Evolutionary conservation across 805 yeast genomes (phyloP), one percentile per base, ranked within the genome.

Genomic region (Tanozyma kutaoensis): DNA sequence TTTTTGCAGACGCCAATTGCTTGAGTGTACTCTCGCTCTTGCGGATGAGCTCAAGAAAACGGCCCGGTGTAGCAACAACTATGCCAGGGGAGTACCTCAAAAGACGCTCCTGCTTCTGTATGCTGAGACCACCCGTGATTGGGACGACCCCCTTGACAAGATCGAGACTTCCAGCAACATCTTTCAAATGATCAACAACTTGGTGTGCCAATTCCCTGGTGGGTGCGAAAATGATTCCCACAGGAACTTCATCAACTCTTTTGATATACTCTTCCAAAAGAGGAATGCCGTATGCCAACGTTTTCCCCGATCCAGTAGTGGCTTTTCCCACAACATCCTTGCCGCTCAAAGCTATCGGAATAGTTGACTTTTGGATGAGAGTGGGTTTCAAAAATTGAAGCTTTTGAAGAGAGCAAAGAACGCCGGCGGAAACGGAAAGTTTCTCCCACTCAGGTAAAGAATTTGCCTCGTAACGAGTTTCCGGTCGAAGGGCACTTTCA

Each of bases 171-270:
- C n/a, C n/a, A n/a, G 37, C 68, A 65, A 39, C 40, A 66, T 35
- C 57, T 65, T 70, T 67, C 36, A 91, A 48, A 55, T 91, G 97
- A 33, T 76, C 72, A 22, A 75, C 72, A 26, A 91, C 95, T 55
- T 91, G 99, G 37, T 79, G 88, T 0, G 95, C 97, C 42, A 91
- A 65, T 50, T 91, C 99, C 62, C 99, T 69, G 0, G 99, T 91
- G 18, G 99, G 99, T 0, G 95, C 78, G 44, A 91, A 79, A 16
- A 91, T 69, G 9, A 91, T 58, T 4, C 85, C 97, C 4, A 72
- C 56, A 3, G 94, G 86, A 14, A 62, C 43, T 12, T 42, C 46
- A 3, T 39, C 30, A 7, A 5, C 6, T 5, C 14, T 22, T 5
- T 9, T 5, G 12, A 72, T 39, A 32, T 69, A 66, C 32, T 63